Evolutionary conservation across 225 moss, liverwort and hornwort species (phyloP).

Genomic region (Sphagnum contortum): DNA sequence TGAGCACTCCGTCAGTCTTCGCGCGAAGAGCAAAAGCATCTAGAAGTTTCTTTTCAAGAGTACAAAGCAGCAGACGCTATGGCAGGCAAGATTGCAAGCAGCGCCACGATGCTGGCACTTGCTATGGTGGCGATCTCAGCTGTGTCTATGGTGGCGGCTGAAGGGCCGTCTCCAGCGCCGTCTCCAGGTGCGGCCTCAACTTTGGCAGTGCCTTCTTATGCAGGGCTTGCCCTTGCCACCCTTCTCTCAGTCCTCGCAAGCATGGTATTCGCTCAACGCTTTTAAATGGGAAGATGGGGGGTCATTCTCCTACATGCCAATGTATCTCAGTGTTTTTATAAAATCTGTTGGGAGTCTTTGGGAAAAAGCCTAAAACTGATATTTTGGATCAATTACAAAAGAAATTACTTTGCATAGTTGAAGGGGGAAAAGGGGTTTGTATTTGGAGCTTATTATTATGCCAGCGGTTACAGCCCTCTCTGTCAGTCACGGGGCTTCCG

Average conservation of each 20-base stretch:
- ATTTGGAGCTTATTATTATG: too few species aligned
- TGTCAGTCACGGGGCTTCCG: too few species aligned
- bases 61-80: too few species aligned
- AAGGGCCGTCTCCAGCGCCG: constrained; percentile 1
- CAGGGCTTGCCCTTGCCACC: constrained; percentile 6
- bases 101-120: neutral
- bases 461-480: too few species aligned
- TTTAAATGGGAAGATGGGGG: neutral
- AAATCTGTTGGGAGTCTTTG: neutral
- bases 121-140: neutral
- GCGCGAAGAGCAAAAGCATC: too few species aligned
- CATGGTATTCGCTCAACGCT: constrained; percentile 3
- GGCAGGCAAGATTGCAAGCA: too few species aligned
- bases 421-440: neutral
- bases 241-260: constrained; percentile 5
- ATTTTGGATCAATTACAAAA: neutral
- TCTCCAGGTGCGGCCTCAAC: constrained; percentile 5
- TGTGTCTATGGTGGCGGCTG: neutral
- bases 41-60: too few species aligned
- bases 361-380: neutral
- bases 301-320: constrained; percentile 1
- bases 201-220: constrained; percentile 11
- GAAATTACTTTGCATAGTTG: constrained; percentile 1
- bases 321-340: neutral
- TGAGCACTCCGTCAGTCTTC: too few species aligned